phyloP scores from a whole-genome alignment of 2,329 filamentous ascomycete species.

The Ilyonectria mors-panacis region DNA sequence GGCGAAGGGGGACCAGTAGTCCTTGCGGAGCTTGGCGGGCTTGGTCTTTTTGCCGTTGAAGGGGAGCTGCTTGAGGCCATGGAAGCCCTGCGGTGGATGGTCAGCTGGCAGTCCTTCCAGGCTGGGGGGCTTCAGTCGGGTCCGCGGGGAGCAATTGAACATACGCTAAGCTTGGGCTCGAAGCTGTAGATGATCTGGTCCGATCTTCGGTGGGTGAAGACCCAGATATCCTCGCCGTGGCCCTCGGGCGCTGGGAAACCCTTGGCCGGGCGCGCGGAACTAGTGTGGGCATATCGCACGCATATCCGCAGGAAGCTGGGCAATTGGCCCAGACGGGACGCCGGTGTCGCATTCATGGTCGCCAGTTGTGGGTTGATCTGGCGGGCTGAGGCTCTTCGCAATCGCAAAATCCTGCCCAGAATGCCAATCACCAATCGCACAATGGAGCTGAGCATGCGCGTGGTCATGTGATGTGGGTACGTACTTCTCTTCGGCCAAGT shows the following conservation, averaged over 20 bases:
- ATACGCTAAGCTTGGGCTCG: conserved; percentile 61
- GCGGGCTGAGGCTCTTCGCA: conserved; percentile 35
- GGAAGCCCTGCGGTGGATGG: conserved; percentile 51
- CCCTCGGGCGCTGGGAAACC: conserved; percentile 52
- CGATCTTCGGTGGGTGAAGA: conserved; percentile 66
- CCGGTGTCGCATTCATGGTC: conserved; percentile 57
- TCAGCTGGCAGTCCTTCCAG: conserved; percentile 20
- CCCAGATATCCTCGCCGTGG: conserved; percentile 72
- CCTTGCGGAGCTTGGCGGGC: conserved; percentile 74
- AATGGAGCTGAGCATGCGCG: conserved; percentile 38
- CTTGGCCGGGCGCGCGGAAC: conserved; percentile 40
- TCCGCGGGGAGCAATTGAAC: conserved; percentile 39
- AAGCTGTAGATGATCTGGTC: conserved; percentile 70
- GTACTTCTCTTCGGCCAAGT: conserved; percentile 6
- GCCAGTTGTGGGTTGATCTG: conserved; percentile 42
- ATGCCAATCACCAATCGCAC: conserved; percentile 23
- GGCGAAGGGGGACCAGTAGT: conserved; percentile 76
- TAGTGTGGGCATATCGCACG: conserved; percentile 56
- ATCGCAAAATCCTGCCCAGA: conserved; percentile 43
- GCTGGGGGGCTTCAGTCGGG: not conserved
- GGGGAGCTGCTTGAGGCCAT: conserved; percentile 70
- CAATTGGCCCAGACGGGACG: conserved; percentile 58
- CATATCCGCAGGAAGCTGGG: conserved; percentile 59
- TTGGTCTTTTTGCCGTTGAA: conserved; percentile 79
- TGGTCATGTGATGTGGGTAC: conserved; percentile 43